Evolutionary conservation across 129 eudicot species (phyloP).

Genomic region (Smallanthus sonchifolius): DNA sequence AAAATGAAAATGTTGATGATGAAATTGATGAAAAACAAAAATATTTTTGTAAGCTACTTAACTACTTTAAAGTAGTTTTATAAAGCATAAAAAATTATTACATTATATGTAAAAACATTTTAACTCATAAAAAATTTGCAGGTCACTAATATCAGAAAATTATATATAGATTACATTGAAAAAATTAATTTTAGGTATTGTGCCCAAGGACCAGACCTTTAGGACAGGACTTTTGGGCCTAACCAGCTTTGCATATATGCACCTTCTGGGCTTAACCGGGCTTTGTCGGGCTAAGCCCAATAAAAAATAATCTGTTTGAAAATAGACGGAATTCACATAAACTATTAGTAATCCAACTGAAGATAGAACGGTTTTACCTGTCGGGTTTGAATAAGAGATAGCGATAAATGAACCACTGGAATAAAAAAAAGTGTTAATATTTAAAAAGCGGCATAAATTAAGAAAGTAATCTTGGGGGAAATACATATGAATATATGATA

Average conservation of each 20-base stretch:
- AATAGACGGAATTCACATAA: background rate
- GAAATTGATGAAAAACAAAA: background rate
- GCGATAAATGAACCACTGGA: constrained; percentile 95
- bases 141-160: too few relatives aligned
- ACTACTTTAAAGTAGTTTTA: background rate
- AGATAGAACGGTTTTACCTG: constrained; percentile 44
- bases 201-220: too few relatives aligned
- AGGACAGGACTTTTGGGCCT: too few relatives aligned
- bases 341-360: background rate
- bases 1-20: background rate
- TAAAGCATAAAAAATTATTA: background rate
- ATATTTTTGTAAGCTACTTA: background rate
- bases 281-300: too few relatives aligned
- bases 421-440: constrained; percentile 22
- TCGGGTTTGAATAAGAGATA: constrained; percentile 93
- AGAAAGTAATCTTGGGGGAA: background rate
- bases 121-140: too few relatives aligned
- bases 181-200: too few relatives aligned
- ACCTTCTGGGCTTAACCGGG: too few relatives aligned
- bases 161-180: too few relatives aligned
- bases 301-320: background rate
- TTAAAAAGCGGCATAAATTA: background rate
- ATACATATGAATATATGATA: background rate
- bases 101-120: too few relatives aligned
- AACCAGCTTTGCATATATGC: too few relatives aligned